phyloP scores from a whole-genome alignment of 73 alveolate genomes.

The Tetrahymena elliotti region DNA sequence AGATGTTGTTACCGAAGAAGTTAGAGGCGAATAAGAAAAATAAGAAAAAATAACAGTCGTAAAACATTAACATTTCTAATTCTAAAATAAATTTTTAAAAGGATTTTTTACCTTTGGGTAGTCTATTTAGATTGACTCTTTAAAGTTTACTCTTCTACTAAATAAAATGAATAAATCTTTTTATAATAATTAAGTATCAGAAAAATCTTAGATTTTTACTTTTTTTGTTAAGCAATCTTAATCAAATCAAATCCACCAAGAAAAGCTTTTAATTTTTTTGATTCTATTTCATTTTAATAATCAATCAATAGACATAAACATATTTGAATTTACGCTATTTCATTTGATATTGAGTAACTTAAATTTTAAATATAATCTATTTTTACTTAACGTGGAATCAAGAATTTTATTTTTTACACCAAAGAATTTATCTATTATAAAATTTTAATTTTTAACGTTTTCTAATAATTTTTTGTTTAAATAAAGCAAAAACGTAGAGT shows the following conservation, averaged over 20 bases:
- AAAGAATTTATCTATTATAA: too few relatives aligned
- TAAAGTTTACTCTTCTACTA: background rate
- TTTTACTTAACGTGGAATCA: background rate
- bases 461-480: too few relatives aligned
- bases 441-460: too few relatives aligned
- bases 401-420: background rate
- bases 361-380: too few relatives aligned
- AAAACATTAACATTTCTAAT: too few relatives aligned
- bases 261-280: too few relatives aligned
- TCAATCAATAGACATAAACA: background rate
- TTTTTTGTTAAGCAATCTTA: background rate
- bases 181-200: background rate
- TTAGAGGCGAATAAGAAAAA: background rate
- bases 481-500: background rate
- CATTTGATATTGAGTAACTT: background rate
- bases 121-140: background rate
- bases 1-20: background rate
- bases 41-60: background rate
- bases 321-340: too few relatives aligned
- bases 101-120: too few relatives aligned
- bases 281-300: too few relatives aligned
- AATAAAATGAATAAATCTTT: background rate
- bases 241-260: too few relatives aligned
- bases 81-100: too few relatives aligned
- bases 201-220: background rate